Percentiles rank a stretch among this genome's conserved stretches.
Conservation (phyloP, 306 rosid species). For the Purshia tridentata region DNA sequence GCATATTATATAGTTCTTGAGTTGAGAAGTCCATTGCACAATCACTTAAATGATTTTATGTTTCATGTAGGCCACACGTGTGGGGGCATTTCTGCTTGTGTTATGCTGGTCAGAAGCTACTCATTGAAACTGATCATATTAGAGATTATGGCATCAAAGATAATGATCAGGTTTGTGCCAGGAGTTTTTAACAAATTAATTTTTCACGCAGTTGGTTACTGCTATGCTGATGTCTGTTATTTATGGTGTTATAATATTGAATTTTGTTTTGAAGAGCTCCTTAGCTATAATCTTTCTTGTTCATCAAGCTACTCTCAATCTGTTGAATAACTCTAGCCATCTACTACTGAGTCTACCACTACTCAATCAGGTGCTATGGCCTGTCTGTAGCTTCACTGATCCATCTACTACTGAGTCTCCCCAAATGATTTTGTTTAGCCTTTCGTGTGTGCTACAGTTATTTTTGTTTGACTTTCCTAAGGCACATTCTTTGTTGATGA, state of each 20-base stretch:
- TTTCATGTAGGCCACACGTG: constrained; percentile 62
- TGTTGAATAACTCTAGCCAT: neutral
- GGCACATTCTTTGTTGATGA: neutral
- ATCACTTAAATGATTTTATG: constrained; percentile 7
- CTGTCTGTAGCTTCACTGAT: neutral
- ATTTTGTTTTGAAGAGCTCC: neutral
- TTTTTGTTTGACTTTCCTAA: neutral
- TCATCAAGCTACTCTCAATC: neutral
- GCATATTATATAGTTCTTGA: neutral
- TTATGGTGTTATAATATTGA: neutral
- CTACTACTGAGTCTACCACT: neutral
- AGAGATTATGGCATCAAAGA: constrained; percentile 66
- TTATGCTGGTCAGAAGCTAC: constrained; percentile 61
- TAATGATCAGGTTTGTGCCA: constrained; percentile 71
- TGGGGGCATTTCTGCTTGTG: constrained; percentile 92
- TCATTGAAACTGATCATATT: constrained; percentile 48
- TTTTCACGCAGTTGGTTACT: neutral
- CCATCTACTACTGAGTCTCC: neutral
- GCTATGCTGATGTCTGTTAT: neutral
- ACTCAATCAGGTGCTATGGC: neutral
- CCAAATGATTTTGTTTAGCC: neutral
- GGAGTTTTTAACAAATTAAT: neutral
- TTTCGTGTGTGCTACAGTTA: neutral
- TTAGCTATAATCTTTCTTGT: neutral
- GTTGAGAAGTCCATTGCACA: neutral